phyloP scores from a whole-genome alignment of 768 basidiomycete species.

The Termitomyces sp. region DNA sequence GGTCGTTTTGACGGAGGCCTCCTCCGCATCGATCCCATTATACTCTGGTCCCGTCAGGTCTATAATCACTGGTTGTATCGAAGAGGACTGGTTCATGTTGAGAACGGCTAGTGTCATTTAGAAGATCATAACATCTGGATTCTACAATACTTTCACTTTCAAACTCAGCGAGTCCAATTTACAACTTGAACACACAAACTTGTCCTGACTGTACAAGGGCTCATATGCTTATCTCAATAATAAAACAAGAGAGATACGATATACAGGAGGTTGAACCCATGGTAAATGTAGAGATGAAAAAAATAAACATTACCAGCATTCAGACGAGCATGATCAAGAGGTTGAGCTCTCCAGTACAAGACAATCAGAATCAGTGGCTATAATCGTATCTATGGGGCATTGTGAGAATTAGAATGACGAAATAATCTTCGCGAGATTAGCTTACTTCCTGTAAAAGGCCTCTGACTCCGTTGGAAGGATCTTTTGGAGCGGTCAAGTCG shows the following conservation, averaged over 20 bases:
- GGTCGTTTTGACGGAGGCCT: neutral
- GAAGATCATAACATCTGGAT: neutral
- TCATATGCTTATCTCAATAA: too few species aligned
- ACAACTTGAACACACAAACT: too few species aligned
- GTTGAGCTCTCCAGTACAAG: constrained; percentile 12
- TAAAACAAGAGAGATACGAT: too few species aligned
- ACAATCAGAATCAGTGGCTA: constrained; percentile 26
- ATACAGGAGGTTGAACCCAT: constrained; percentile 9
- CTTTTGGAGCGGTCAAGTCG: constrained; percentile 27
- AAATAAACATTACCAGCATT: neutral
- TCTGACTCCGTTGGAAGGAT: constrained; percentile 72
- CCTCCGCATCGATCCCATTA: constrained; percentile 2
- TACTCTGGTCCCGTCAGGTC: constrained; percentile 24
- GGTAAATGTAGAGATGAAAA: neutral
- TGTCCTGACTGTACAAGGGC: too few species aligned
- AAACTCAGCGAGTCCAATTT: constrained; percentile 10
- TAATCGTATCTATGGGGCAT: constrained; percentile 37
- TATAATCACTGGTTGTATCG: constrained; percentile 24
- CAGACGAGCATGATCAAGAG: neutral
- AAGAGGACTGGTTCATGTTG: neutral
- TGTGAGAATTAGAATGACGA: neutral
- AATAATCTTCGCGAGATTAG: neutral
- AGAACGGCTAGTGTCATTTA: neutral
- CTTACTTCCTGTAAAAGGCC: constrained; percentile 81
- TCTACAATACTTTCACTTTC: constrained; percentile 6